phyloP scores from a whole-genome alignment of 2,329 filamentous ascomycete species.

The Triangularia setosa region DNA sequence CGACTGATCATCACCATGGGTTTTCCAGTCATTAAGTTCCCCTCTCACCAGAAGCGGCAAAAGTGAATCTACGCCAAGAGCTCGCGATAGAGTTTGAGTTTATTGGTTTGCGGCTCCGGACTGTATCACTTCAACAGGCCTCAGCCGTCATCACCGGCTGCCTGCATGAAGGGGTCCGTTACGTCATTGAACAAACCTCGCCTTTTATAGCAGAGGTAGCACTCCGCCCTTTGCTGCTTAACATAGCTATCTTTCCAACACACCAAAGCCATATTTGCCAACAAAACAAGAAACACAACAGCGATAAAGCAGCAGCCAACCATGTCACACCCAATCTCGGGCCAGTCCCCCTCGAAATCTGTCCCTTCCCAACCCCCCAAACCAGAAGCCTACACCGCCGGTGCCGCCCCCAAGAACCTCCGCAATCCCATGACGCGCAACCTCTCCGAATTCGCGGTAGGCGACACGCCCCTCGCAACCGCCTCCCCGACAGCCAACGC shows the following conservation, averaged over 20 bases:
- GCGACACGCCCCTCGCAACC: slow-evolving; percentile 19
- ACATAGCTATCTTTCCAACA: neutral
- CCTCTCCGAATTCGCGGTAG: slow-evolving; percentile 23
- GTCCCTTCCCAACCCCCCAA: slow-evolving; percentile 6
- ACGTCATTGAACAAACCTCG: neutral
- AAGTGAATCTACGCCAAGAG: neutral
- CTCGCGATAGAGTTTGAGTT: neutral
- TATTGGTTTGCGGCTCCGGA: neutral
- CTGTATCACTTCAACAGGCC: neutral
- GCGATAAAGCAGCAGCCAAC: neutral
- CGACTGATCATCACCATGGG: neutral
- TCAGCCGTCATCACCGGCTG: neutral
- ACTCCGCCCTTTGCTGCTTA: neutral
- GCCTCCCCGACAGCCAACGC: neutral
- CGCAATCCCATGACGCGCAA: slow-evolving; percentile 17
- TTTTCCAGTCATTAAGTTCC: neutral
- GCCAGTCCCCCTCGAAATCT: slow-evolving; percentile 2
- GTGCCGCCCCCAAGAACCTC: neutral
- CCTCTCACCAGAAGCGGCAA: neutral
- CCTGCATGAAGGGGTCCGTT: neutral
- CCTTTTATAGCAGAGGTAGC: neutral
- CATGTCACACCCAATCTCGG: neutral
- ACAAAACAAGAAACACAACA: neutral
- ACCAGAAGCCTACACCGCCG: slow-evolving; percentile 3
- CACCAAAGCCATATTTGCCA: neutral